Evolutionary conservation across 352 stramenopile species (phyloP), one percentile per base, ranked within the genome.

Genomic region (Pythium scleroteichum): DNA sequence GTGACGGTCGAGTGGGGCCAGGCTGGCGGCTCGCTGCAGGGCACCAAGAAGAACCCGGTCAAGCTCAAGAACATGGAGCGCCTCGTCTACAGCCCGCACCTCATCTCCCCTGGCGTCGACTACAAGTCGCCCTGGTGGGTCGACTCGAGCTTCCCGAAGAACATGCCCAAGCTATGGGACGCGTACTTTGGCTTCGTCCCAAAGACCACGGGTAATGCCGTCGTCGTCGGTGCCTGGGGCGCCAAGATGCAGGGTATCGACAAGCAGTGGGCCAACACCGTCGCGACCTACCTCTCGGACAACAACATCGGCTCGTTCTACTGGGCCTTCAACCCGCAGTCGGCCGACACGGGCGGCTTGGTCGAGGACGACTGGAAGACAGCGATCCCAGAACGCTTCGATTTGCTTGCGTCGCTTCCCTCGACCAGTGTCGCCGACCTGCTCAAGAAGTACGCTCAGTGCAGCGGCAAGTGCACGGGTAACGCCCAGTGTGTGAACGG

Each of bases 321-420:
- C 58, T 92, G 83, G 82, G 78, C 78, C 0, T 77, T 92, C 38
- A 92, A 92, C 55, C 83, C 83, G 5, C 75, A 92, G 63, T 88
- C 78, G 12, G 79, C 76, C 16, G 79, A 90, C 52, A 87, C 68
- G 0, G 83, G 83, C 22, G 83, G 79, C 3, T 76, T 92, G 20
- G 69, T 90, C 7, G 73, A 73, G 58, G 73, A 86, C n/a, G 82
- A 92, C 71, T 92, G 80, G 82, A 65, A 62, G 41, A 86, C 82
- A 14, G 65, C 82, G 13, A 77, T 89, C 51, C 68, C 75, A 5
- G 75, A 87, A 53, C 82, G 82, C 35, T 71, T 87, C 27, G 69
- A 79, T 2, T 45, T 90, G 22, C 52, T 90, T 17, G 52, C 69
- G 16, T 39, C 46, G 17, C 49, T 90, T 20, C 78, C 76, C 8